Evolutionary conservation across 1,139 yeast species (phyloP).

Genomic region (Debaryomyces sp.): DNA sequence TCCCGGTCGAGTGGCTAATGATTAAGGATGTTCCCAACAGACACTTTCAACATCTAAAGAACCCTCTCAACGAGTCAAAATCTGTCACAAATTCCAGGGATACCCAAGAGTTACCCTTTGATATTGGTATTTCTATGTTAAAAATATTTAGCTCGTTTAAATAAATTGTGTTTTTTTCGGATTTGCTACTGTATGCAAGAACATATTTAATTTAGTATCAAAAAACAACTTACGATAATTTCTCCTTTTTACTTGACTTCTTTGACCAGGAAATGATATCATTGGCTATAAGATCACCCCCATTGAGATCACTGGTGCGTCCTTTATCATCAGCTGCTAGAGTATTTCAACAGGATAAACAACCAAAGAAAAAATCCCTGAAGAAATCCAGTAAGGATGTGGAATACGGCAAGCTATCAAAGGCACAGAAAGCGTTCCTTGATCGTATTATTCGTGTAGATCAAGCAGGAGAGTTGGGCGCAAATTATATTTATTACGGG

Average conservation of each 20-base stretch:
- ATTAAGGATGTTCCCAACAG: slow-evolving; percentile 55
- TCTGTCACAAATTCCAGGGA: slow-evolving; percentile 64
- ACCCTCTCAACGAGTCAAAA: slow-evolving; percentile 50
- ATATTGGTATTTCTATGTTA: slow-evolving; percentile 51
- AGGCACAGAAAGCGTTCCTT: slow-evolving; percentile 69
- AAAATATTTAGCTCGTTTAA: slow-evolving; percentile 41
- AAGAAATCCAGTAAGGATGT: slow-evolving; percentile 27
- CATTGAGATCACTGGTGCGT: not conserved
- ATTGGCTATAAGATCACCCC: not conserved
- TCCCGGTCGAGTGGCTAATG: slow-evolving; percentile 55
- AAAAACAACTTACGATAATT: not conserved
- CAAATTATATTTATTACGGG: slow-evolving; percentile 89
- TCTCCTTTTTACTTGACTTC: not conserved
- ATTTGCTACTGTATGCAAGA: slow-evolving; percentile 3
- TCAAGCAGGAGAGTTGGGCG: slow-evolving; percentile 99
- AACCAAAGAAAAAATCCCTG: slow-evolving; percentile 15
- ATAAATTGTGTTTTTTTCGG: slow-evolving; percentile 7
- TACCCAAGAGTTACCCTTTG: slow-evolving; percentile 53
- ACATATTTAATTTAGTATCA: not conserved
- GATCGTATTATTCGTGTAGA: slow-evolving; percentile 86
- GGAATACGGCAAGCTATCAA: slow-evolving; percentile 47
- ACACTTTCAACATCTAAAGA: slow-evolving; percentile 44
- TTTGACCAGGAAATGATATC: not conserved
- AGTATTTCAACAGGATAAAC: not conserved
- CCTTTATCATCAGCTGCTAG: slow-evolving; percentile 3